Evolutionary conservation across 2,329 filamentous ascomycete genomes (phyloP), one percentile per base, ranked within the genome.

Genomic region (Colletotrichum lini): DNA sequence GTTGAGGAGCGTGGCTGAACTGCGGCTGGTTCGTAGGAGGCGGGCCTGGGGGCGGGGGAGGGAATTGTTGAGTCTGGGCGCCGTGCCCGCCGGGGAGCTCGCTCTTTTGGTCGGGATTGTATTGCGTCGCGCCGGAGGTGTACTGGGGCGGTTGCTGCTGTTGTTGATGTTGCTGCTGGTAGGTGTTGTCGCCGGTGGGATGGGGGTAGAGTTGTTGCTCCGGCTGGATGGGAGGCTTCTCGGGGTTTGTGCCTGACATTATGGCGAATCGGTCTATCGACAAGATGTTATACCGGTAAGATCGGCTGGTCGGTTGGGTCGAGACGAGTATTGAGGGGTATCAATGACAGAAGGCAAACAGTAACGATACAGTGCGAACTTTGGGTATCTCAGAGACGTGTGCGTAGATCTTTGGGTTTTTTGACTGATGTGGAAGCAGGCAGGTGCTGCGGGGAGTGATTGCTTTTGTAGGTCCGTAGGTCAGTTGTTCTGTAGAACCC

Each of bases 121-220:
- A 54, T 15, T 66, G 65, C 52, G 72, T 58, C 57, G 62, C 50
- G 45, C 47, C 45, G 18, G 42, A 56, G 21, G 49, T 38, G 57
- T 69, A 44, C 21, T 72, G 59, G 23, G 56, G 61, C 26, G 58
- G 66, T 13, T 67, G 60, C 26, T 62, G 70, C 30, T 66, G 54
- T 38, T 61, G 54, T 16, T 64, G 45, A 2, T 72, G 62, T 30
- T 63, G 52, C 10, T 49, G n/a, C 15, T 60, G 30, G 21, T 26
- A 13, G 60, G 18, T 56, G 42, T 64, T 26, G 63, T 52, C 61
- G 40, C 45, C 42, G 16, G 69, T 63, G 7, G 72, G 69, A 4
- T 64, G 72, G 64, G 73, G 72, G 52, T 72, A 73, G 57, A 67
- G 56, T 50, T 67, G 67, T 38, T 71, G 65, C 65, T 72, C 62